Evolutionary conservation across 2,329 filamentous ascomycete genomes (phyloP).

Genomic region (Aspergillus costaricaensis): DNA sequence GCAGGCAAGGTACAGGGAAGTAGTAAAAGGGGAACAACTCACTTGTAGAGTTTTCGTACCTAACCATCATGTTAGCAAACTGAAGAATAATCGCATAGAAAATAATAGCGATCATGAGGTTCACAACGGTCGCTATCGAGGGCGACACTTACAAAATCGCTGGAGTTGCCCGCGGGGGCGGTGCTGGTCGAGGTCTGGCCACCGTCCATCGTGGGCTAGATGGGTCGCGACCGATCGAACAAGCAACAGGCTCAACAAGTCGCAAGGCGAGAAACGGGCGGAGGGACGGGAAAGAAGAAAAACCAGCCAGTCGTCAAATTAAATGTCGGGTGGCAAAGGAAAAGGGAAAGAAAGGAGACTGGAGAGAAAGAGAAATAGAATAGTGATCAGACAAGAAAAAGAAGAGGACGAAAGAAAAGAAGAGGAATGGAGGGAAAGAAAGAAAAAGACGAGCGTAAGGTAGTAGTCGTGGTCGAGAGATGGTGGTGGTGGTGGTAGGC

Average conservation of each 20-base stretch:
- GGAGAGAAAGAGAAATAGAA: slow-evolving; percentile 7
- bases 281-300: slow-evolving; percentile 13
- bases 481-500: slow-evolving; percentile 14
- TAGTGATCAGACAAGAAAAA: slow-evolving; percentile 11
- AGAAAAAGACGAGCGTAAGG: slow-evolving; percentile 15
- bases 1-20: slow-evolving; percentile 11
- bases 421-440: slow-evolving; percentile 16
- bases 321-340: slow-evolving; percentile 1
- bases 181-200: slow-evolving; percentile 44
- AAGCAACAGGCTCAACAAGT: slow-evolving; percentile 30
- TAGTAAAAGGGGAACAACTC: slow-evolving; percentile 42
- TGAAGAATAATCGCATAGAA: slow-evolving; percentile 24
- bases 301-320: slow-evolving; percentile 8
- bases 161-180: slow-evolving; percentile 73
- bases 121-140: slow-evolving; percentile 15
- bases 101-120: slow-evolving; percentile 11
- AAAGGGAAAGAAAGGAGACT: background rate
- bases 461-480: background rate
- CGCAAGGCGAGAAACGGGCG: slow-evolving; percentile 22
- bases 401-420: slow-evolving; percentile 14
- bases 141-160: slow-evolving; percentile 79
- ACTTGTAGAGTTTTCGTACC: slow-evolving; percentile 99
- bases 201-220: slow-evolving; percentile 49
- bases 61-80: slow-evolving; percentile 45
- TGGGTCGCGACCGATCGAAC: slow-evolving; percentile 44